phyloP scores from a whole-genome alignment of 495 filamentous ascomycete genomes.

The Barbatosphaeria neglecta region DNA sequence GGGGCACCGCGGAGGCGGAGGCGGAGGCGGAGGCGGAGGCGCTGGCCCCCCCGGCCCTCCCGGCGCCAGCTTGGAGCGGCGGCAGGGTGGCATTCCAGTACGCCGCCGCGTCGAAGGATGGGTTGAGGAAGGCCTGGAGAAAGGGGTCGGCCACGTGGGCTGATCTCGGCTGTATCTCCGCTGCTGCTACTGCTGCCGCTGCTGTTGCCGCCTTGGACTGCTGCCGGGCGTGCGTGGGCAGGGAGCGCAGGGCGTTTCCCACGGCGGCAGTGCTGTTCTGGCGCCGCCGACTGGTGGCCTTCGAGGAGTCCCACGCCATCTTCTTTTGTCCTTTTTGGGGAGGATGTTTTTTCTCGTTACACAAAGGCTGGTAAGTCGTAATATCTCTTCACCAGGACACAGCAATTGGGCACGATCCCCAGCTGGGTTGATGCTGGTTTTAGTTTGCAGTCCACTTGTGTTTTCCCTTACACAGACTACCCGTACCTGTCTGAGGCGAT shows the following conservation, averaged over 20 bases:
- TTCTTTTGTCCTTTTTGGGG: background rate
- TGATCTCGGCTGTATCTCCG: slow-evolving; percentile 28
- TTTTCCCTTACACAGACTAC: no score
- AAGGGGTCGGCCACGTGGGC: slow-evolving; percentile 48
- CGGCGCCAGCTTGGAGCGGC: slow-evolving; percentile 37
- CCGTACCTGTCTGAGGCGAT: no score
- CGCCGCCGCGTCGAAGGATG: slow-evolving; percentile 65
- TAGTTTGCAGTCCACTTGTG: no score
- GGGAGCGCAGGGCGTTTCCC: slow-evolving; percentile 4
- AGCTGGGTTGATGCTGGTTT: no score
- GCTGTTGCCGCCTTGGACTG: slow-evolving; percentile 11
- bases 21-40: slow-evolving; percentile 1
- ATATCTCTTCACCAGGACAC: no score
- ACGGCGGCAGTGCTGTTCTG: slow-evolving; percentile 17
- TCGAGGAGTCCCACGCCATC: slow-evolving; percentile 20
- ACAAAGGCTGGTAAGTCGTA: no score
- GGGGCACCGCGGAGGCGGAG: slow-evolving; percentile 40
- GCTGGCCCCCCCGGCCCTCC: no score
- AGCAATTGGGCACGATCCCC: no score
- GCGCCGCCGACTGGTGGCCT: slow-evolving; percentile 13
- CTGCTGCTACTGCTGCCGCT: background rate
- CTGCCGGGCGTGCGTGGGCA: slow-evolving; percentile 13
- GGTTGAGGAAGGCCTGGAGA: slow-evolving; percentile 55
- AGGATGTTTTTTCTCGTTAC: no score
- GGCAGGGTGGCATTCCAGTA: slow-evolving; percentile 74